Evolutionary conservation across 176 grass and related monocot species (phyloP).

Genomic region (Oryza brachyantha): DNA sequence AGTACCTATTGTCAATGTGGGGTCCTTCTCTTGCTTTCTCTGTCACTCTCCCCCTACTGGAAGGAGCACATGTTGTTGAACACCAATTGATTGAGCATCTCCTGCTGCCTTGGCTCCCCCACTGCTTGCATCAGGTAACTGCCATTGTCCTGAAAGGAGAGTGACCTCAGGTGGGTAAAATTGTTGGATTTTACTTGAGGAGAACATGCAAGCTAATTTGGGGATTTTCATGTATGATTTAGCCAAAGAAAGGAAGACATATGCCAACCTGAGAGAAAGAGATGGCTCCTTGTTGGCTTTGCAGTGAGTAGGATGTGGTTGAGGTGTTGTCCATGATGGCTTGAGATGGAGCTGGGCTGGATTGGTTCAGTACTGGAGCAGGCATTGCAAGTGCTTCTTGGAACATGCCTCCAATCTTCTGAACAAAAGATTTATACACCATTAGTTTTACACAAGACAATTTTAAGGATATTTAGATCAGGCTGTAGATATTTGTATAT

Average conservation of each 20-base stretch:
- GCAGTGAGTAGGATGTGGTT: constrained; percentile 44
- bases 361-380: constrained; percentile 38
- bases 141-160: constrained; percentile 51
- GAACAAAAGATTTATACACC: constrained; percentile 1
- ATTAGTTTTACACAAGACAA: neutral
- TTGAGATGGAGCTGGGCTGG: constrained; percentile 51
- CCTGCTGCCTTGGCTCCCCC: constrained; percentile 71
- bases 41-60: constrained; percentile 53
- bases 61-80: constrained; percentile 79
- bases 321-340: constrained; percentile 40
- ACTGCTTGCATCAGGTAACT: constrained; percentile 66
- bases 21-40: constrained; percentile 23
- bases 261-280: constrained; percentile 58
- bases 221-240: constrained; percentile 24
- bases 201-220: constrained; percentile 8
- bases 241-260: neutral
- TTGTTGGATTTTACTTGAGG: constrained; percentile 3
- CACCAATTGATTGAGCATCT: constrained; percentile 62
- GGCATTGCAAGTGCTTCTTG: constrained; percentile 52
- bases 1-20: constrained; percentile 61
- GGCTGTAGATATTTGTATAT: neutral
- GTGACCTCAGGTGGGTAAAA: constrained; percentile 32
- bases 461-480: constrained; percentile 10
- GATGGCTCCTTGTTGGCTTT: constrained; percentile 52
- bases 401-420: constrained; percentile 65